phyloP scores from a whole-genome alignment of 768 basidiomycete genomes.

The Thelephora ganbajun region DNA sequence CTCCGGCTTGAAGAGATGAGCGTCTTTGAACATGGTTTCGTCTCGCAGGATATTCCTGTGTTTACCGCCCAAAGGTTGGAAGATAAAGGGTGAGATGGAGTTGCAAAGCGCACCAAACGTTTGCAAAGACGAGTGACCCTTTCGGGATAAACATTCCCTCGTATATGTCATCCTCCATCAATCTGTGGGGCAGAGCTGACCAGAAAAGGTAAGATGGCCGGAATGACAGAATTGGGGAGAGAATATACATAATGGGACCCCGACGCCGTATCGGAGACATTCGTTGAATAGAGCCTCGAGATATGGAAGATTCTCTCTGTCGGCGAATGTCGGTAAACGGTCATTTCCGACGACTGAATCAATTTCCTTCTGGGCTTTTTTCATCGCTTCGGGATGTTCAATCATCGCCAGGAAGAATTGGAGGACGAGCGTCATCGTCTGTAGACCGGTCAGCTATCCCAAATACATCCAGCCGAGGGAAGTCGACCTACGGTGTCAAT shows the following conservation, averaged over 20 bases:
- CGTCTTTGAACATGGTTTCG: conserved; percentile 10
- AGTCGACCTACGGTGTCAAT: conserved; percentile 39
- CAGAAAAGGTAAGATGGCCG: not conserved
- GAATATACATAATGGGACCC: conserved; percentile 39
- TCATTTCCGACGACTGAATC: conserved; percentile 41
- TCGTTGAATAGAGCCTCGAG: conserved; percentile 44
- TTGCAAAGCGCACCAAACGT: conserved; percentile 34
- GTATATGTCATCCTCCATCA: conserved; percentile 56
- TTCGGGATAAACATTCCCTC: conserved; percentile 44
- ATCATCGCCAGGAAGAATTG: conserved; percentile 62
- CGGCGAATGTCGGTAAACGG: conserved; percentile 46
- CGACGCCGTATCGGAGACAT: conserved; percentile 37
- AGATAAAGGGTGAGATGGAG: conserved; percentile 4
- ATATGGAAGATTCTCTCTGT: conserved; percentile 43
- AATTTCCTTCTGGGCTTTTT: conserved; percentile 50
- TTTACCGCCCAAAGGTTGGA: not conserved
- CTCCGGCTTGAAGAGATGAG: conserved; percentile 13
- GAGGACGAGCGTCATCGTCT: conserved; percentile 41
- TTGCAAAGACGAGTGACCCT: conserved; percentile 48
- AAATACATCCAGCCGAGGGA: not conserved
- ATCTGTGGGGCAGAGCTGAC: conserved; percentile 46
- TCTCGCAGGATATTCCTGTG: conserved; percentile 19
- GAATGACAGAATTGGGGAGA: not conserved
- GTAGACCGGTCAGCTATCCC: not conserved
- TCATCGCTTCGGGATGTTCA: conserved; percentile 38